A percentile compares a stretch with the other conserved stretches of the same genome.
phyloP scores from a whole-genome alignment of 2,329 filamentous ascomycete species.

The Ceratocystis huliohia region DNA sequence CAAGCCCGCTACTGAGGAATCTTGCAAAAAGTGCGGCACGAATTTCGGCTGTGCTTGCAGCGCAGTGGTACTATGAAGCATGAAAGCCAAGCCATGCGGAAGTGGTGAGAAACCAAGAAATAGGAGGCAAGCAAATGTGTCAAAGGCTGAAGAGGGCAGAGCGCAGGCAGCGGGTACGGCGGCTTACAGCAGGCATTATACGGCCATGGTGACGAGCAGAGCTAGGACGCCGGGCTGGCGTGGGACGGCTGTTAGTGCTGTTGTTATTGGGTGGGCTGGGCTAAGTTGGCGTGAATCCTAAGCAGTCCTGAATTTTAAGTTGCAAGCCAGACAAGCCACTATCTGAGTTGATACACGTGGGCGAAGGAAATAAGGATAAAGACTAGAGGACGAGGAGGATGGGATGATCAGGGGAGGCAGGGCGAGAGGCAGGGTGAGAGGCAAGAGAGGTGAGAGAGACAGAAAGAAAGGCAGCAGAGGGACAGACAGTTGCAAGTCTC shows the following conservation, averaged over 20 bases:
- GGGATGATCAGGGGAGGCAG: background rate
- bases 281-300: background rate
- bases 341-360: background rate
- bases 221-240: too few species aligned
- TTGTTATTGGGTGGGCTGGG: background rate
- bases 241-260: background rate
- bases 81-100: background rate
- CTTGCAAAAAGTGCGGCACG: background rate
- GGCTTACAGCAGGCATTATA: too few species aligned
- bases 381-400: background rate
- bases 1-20: background rate
- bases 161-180: too few species aligned
- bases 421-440: background rate
- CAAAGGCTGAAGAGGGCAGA: too few species aligned
- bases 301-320: slow-evolving; percentile 8
- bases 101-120: background rate
- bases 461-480: too few species aligned
- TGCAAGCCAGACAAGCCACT: background rate
- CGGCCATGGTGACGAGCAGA: too few species aligned
- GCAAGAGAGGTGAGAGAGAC: background rate
- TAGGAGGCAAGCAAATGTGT: background rate
- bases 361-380: background rate
- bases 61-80: background rate
- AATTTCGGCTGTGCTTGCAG: background rate
- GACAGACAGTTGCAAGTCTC: too few species aligned